These are phyloP conservation scores for Trichocladium uniseriatum DNA, from an alignment of 495 filamentous ascomycete genomes.

Conservation along the genomic window DNA sequence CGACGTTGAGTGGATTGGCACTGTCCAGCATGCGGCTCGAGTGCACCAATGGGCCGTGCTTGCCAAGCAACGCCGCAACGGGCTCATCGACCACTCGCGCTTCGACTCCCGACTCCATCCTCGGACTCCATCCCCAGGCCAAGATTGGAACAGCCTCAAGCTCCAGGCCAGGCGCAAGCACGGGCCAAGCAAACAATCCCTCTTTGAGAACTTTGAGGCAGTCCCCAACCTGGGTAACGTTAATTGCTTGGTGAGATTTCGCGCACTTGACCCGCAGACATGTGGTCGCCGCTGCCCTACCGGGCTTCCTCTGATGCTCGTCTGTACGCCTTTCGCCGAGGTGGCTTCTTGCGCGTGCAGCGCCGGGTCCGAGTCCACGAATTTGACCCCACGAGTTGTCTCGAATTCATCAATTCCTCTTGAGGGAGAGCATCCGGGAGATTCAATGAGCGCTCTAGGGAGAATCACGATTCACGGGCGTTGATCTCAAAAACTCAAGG, in stretches of 20 bases:
- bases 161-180: background rate
- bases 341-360: too few species aligned
- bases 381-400: too few species aligned
- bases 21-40: background rate
- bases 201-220: background rate
- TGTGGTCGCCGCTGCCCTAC: background rate
- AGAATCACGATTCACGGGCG: too few species aligned
- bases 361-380: too few species aligned
- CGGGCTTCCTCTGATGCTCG: background rate
- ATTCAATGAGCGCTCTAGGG: too few species aligned
- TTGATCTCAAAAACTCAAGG: too few species aligned
- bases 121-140: background rate
- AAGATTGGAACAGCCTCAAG: background rate
- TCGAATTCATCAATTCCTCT: too few species aligned
- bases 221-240: background rate
- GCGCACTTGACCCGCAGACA: too few species aligned
- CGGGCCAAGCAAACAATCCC: background rate
- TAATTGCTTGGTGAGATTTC: background rate
- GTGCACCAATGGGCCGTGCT: background rate
- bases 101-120: too few species aligned
- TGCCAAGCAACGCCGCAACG: background rate
- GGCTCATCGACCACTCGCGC: too few species aligned
- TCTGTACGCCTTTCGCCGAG: background rate
- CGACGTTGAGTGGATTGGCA: constrained; percentile 4
- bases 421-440: too few species aligned